These are phyloP conservation scores for Globisporangium orthogonon DNA, from an alignment of 352 stramenopile genomes.

Conservation along the genomic window DNA sequence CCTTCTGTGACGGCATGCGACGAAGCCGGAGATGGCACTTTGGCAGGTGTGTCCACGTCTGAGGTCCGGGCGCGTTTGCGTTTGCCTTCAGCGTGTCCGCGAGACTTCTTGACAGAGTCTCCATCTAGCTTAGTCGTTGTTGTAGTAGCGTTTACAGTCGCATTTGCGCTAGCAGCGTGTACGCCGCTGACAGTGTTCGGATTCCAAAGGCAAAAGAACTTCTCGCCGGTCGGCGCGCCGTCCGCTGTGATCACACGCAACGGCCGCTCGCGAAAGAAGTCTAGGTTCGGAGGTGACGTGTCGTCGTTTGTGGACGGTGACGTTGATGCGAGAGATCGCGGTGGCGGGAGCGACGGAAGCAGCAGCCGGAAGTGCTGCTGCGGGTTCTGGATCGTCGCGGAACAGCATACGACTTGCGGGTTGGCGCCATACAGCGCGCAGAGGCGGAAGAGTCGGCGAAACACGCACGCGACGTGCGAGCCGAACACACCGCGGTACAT, in stretches of 20 bases:
- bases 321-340: background rate
- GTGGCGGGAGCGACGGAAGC: slow-evolving; percentile 59
- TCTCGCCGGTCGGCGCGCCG: slow-evolving; percentile 86
- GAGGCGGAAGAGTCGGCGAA: slow-evolving; percentile 88
- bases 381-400: slow-evolving; percentile 94
- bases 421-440: slow-evolving; percentile 76
- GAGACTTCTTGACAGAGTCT: no score
- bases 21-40: background rate
- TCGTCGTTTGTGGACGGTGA: background rate
- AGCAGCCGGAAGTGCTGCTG: slow-evolving; percentile 89
- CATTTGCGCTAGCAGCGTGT: background rate
- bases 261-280: slow-evolving; percentile 55
- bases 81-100: background rate
- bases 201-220: slow-evolving; percentile 96
- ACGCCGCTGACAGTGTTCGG: slow-evolving; percentile 42
- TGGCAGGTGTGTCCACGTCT: background rate
- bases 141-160: no score
- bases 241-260: slow-evolving; percentile 83
- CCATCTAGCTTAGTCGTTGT: no score
- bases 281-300: slow-evolving; percentile 25
- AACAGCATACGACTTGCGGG: slow-evolving; percentile 92
- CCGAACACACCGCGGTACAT: slow-evolving; percentile 92
- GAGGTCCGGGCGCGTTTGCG: background rate
- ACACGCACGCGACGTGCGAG: slow-evolving; percentile 79
- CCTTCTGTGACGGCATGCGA: background rate